Base-by-base conservation (phyloP, 805 yeast genomes). In the Pichia cephalocereana region DNA sequence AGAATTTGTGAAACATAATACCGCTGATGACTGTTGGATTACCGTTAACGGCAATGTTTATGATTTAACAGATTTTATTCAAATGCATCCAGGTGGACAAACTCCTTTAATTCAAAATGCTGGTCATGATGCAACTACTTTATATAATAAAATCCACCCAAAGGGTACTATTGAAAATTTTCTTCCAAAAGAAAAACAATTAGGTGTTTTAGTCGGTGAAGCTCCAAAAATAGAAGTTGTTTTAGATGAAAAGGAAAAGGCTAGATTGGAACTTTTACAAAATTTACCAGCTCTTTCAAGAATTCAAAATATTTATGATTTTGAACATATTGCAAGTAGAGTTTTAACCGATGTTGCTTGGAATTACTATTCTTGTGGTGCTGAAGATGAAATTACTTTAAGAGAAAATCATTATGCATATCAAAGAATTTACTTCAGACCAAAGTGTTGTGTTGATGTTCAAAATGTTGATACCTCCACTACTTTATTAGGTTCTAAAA, bases 401-500 rank as follows among this genome's bases (percentile, higher is more conserved):
- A 76, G 98, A 57, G 96, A 90, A 60, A 90, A 91, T 68, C 97
- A 89, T 63, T 74, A 80, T 46, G 95, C 96, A 3, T 90, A 78
- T 68, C 96, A 86, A 60, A 71, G 96, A 34, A 79, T 89, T 45
- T 89, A 85, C 68, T 91, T 91, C 72, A 82, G 83, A 55, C 98
- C 98, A 15, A 72, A 77, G 49, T 75, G 90, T 18, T 69, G 91
- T 46, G 88, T 89, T 15, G 88, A 91, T 65, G 96, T 91, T 12
- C 65, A 75, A 17, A 66, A 75, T 36, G 76, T 90, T 42, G 95
- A 87, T 59, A 63, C 79, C 30, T 63, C 82, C 7, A 82, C 95
- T 9, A 72, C 77, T 9, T 77, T 90, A 78, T 70, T 91, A 37
- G 96, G 96, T n/a, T 60, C 76, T 18, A 68, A 72, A 46, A 70